These are phyloP conservation scores for Sporothrix inflata DNA, from an alignment of 2,329 filamentous ascomycete genomes.

Conservation along the genomic window DNA sequence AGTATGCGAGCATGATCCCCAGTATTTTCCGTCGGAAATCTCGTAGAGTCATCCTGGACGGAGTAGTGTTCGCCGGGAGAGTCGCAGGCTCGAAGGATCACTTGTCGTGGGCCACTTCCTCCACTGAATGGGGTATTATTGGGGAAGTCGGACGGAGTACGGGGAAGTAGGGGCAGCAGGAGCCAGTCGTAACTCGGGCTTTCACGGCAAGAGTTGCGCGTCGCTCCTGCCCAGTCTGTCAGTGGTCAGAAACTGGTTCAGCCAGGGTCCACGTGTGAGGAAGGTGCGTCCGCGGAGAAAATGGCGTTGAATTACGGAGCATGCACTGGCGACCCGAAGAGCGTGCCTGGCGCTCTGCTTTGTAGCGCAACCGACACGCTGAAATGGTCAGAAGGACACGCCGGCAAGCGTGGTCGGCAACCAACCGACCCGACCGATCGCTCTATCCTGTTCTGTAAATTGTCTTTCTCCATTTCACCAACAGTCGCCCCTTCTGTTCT, in stretches of 20 bases:
- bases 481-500: background rate
- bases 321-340: background rate
- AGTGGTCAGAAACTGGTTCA: background rate
- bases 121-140: constrained; percentile 17
- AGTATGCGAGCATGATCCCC: constrained; percentile 12
- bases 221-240: background rate
- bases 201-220: background rate
- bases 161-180: constrained; percentile 11
- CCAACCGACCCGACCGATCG: constrained; percentile 15
- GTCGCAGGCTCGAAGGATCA: background rate
- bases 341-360: constrained; percentile 9
- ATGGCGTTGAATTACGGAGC: background rate
- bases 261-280: background rate
- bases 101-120: background rate
- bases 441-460: background rate
- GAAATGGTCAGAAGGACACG: background rate
- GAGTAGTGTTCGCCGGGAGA: background rate
- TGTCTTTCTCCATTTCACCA: background rate
- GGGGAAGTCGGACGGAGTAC: constrained; percentile 25
- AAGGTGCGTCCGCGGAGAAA: background rate
- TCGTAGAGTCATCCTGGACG: constrained; percentile 2
- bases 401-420: constrained; percentile 13
- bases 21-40: constrained; percentile 6
- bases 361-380: background rate
- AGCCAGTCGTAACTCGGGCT: constrained; percentile 1